phyloP scores from a whole-genome alignment of 2,329 filamentous ascomycete species.

The Dothistroma pini region DNA sequence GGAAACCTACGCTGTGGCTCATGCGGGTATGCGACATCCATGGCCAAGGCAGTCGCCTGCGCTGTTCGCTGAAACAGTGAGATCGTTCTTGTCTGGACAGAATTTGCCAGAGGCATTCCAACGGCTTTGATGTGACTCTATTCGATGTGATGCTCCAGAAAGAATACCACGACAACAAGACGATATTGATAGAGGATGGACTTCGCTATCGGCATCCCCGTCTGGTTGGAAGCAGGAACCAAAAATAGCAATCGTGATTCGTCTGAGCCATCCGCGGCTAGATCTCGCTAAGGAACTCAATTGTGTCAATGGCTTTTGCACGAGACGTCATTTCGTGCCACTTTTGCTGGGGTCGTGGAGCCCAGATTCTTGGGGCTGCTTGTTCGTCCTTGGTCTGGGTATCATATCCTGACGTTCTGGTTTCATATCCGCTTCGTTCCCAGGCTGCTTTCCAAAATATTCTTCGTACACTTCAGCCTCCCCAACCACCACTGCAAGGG shows the following conservation, averaged over 20 bases:
- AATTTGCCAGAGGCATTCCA: constrained; percentile 17
- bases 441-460: neutral
- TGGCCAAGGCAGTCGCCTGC: constrained; percentile 27
- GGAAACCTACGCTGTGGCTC: constrained; percentile 21
- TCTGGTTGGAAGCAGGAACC: neutral
- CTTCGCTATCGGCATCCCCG: neutral
- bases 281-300: neutral
- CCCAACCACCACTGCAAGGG: neutral
- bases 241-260: neutral
- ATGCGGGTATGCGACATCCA: constrained; percentile 27
- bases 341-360: neutral
- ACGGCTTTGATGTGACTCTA: neutral
- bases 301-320: neutral
- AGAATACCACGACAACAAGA: neutral
- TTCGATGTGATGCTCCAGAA: neutral
- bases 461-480: neutral
- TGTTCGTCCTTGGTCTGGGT: neutral
- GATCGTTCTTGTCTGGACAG: constrained; percentile 19
- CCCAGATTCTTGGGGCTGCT: neutral
- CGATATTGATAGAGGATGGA: neutral
- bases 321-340: neutral
- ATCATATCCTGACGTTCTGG: neutral
- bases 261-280: neutral
- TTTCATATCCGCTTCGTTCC: neutral
- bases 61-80: constrained; percentile 24